phyloP scores from a whole-genome alignment of 192 early-diverging fungal species.

The Ramicandelaber brevisporus region DNA sequence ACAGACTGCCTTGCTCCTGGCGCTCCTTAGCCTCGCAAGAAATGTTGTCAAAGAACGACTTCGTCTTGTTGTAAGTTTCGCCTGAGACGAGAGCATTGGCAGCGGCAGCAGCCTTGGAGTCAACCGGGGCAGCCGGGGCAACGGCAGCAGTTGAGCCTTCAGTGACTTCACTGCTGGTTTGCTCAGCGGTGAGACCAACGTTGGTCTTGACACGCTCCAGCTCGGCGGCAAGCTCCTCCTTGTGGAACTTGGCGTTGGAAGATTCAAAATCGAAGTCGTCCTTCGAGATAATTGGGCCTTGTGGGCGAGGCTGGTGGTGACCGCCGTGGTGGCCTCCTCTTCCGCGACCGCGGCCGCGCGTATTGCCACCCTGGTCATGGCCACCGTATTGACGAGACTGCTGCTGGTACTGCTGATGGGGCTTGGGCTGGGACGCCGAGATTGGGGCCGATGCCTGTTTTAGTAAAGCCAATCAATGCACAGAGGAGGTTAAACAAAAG shows the following conservation, averaged over 20 bases:
- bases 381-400: constrained; percentile 4
- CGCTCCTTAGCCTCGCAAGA: constrained; percentile 87
- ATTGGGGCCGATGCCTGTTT: no score
- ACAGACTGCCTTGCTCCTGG: constrained; percentile 15
- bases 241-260: constrained; percentile 87
- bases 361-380: constrained; percentile 6
- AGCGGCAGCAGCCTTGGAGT: not conserved
- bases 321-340: constrained; percentile 13
- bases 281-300: constrained; percentile 18
- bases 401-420: constrained; percentile 6
- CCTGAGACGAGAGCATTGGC: constrained; percentile 11
- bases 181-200: not conserved
- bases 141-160: not conserved
- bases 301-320: constrained; percentile 8
- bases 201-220: constrained; percentile 21
- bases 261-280: constrained; percentile 91
- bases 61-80: constrained; percentile 46
- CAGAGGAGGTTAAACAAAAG: no score
- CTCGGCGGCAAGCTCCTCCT: constrained; percentile 54
- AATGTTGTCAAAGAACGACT: constrained; percentile 93
- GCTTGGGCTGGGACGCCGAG: constrained; percentile 3
- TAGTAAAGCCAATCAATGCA: no score
- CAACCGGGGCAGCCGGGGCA: not conserved
- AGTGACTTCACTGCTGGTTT: not conserved
- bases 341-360: constrained; percentile 5